These are phyloP conservation scores for Lachnellula arida DNA, from an alignment of 2,329 filamentous ascomycete genomes.

Conservation along the genomic window DNA sequence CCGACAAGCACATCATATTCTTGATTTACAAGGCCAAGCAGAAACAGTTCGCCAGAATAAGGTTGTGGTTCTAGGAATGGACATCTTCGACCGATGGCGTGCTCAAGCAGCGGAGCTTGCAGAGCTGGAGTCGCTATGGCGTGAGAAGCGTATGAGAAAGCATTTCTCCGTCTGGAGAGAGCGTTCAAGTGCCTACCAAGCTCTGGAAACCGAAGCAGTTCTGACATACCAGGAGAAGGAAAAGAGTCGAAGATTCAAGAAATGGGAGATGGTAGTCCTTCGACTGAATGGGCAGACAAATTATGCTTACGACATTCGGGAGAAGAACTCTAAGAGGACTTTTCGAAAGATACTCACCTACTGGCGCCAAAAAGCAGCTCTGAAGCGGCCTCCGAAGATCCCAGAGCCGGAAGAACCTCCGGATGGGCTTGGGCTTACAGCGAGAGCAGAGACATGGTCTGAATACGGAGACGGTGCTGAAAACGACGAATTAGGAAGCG, in stretches of 20 bases:
- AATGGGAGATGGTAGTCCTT: slow-evolving; percentile 29
- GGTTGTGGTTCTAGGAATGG: slow-evolving; percentile 24
- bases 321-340: slow-evolving; percentile 30
- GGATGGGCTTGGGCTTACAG: slow-evolving; percentile 14
- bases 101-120: slow-evolving; percentile 23
- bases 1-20: slow-evolving; percentile 16
- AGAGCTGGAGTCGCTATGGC: slow-evolving; percentile 24
- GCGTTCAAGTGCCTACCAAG: slow-evolving; percentile 19
- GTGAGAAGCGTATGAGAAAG: slow-evolving; percentile 22
- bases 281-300: slow-evolving; percentile 24
- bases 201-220: slow-evolving; percentile 26
- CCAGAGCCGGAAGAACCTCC: slow-evolving; percentile 4
- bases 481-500: slow-evolving; percentile 23
- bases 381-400: slow-evolving; percentile 17
- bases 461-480: slow-evolving; percentile 27
- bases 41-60: slow-evolving; percentile 22
- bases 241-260: slow-evolving; percentile 25
- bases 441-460: slow-evolving; percentile 27
- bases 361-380: slow-evolving; percentile 28
- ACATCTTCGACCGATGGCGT: slow-evolving; percentile 31
- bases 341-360: slow-evolving; percentile 32
- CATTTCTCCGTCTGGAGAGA: slow-evolving; percentile 25
- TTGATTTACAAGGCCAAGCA: slow-evolving; percentile 29
- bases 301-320: slow-evolving; percentile 27
- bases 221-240: slow-evolving; percentile 27